Conservation (phyloP, 768 basidiomycete genomes). For the Mycena pura region DNA sequence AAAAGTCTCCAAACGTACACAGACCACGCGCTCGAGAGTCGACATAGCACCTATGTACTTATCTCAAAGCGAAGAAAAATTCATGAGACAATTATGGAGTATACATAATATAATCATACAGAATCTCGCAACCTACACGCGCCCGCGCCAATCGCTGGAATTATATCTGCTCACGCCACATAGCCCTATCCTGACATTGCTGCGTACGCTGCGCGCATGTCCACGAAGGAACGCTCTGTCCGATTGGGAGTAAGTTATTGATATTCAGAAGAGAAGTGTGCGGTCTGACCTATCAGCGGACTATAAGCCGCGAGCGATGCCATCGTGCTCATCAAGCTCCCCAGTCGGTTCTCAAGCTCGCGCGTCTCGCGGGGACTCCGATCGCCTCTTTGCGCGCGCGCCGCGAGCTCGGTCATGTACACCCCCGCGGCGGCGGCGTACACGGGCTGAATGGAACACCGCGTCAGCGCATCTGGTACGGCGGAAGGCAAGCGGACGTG, state of each 20-base stretch:
- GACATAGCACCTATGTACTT: too few relatives aligned
- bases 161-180: too few relatives aligned
- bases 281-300: constrained; percentile 18
- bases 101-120: too few relatives aligned
- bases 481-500: too few relatives aligned
- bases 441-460: not conserved
- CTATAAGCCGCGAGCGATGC: constrained; percentile 16
- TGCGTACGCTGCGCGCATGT: not conserved
- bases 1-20: too few relatives aligned
- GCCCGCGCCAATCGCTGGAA: too few relatives aligned
- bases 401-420: constrained; percentile 4
- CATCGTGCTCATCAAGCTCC: constrained; percentile 12
- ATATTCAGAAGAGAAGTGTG: not conserved
- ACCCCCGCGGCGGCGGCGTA: constrained; percentile 8
- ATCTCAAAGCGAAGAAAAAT: too few relatives aligned
- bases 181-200: not conserved
- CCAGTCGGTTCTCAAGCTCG: constrained; percentile 6
- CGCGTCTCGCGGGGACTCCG: not conserved
- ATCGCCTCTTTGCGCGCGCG: not conserved
- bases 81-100: too few relatives aligned
- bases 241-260: not conserved
- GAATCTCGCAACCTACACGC: too few relatives aligned
- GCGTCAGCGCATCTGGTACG: not conserved
- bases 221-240: constrained; percentile 4
- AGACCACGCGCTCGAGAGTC: too few relatives aligned